Base-by-base conservation (phyloP, 768 basidiomycete species). In the Boletus fagicola region DNA sequence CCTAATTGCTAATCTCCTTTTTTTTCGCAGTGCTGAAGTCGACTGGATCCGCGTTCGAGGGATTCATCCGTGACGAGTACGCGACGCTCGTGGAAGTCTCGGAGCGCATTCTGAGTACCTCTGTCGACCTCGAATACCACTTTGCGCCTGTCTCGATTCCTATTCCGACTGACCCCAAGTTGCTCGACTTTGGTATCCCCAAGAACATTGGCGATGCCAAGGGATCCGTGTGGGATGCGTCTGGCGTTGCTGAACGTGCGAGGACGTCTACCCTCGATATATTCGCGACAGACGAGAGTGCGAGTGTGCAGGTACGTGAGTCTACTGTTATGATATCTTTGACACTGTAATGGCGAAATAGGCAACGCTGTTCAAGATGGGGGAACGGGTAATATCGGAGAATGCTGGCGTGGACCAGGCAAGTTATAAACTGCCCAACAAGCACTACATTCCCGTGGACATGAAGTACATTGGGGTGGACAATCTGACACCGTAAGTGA, bases 361-460 rank as follows among this genome's bases (percentile, higher is more conserved):
- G 90, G 95, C 95, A 10, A 97, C 94, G 28, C 75, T 96, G 50
- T 95, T 86, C 81, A 90, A 89, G 75, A 95, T 95, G 85, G 91
- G 80, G 0, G 81, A 89, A 60, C 78, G 80, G 2, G 78, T 98
- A 61, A 74, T 97, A 30, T 73, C 73, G 2, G 84, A 89, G 69
- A 88, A 92, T 65, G 70, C 72, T 3, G 75, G 75, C 2, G 78
- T 97, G 13, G 68, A 78, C 43, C 72, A 72, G 3, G 87, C 91
- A 33, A 78, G 80, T 15, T 97, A 96, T 73, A 72, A 75, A 43
- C 79, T 97, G 3, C 95, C 96, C 2, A 98, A 98, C 78, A 92
- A 94, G 75, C 95, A 97, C 68, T 98, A 96, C 71, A 83, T 97
- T 63, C 90, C 91, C 0, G 91, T 94, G 47, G 84, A 91, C 70